These are phyloP conservation scores for Herpetomonas tarakana DNA, from an alignment of 208 protist genomes.

Conservation along the genomic window DNA sequence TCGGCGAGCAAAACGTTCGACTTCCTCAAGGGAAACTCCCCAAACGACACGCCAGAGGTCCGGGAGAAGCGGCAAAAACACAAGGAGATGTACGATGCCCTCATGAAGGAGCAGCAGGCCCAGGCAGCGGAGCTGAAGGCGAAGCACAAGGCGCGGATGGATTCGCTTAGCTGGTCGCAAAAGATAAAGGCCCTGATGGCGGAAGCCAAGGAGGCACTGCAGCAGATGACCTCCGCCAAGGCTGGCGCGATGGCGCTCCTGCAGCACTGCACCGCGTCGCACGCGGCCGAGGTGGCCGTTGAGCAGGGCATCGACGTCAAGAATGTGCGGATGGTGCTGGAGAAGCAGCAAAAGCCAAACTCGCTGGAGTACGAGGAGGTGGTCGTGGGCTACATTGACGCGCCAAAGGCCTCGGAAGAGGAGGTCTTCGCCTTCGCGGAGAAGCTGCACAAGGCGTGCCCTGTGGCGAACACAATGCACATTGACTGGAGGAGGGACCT, in stretches of 20 bases:
- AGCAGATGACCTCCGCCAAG: conserved; percentile 49
- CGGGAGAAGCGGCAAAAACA: conserved; percentile 46
- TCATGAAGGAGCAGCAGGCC: conserved; percentile 37
- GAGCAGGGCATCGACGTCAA: conserved; percentile 83
- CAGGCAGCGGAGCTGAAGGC: conserved; percentile 19
- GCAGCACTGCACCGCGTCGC: conserved; percentile 82
- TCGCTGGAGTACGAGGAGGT: conserved; percentile 47
- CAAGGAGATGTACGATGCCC: conserved; percentile 57
- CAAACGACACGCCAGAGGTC: conserved; percentile 29
- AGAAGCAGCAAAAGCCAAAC: conserved; percentile 32
- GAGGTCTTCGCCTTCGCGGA: conserved; percentile 78
- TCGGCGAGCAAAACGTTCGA: conserved; percentile 34
- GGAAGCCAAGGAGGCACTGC: conserved; percentile 25
- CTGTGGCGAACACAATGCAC: conserved; percentile 59
- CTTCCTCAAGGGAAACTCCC: conserved; percentile 46
- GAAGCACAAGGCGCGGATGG: conserved; percentile 7
- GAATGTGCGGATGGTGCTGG: conserved; percentile 69
- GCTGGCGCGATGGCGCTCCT: conserved; percentile 73
- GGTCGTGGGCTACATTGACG: conserved; percentile 86
- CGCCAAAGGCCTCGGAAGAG: conserved; percentile 52
- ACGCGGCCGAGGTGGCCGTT: conserved; percentile 80
- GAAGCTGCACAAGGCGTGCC: conserved; percentile 70
- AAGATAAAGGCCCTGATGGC: conserved; percentile 17
- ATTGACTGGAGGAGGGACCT: conserved; percentile 39
- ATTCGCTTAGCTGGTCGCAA: conserved; percentile 1